Conservation (phyloP, 2,329 filamentous ascomycete species). For the Diaporthe aspalathi region DNA sequence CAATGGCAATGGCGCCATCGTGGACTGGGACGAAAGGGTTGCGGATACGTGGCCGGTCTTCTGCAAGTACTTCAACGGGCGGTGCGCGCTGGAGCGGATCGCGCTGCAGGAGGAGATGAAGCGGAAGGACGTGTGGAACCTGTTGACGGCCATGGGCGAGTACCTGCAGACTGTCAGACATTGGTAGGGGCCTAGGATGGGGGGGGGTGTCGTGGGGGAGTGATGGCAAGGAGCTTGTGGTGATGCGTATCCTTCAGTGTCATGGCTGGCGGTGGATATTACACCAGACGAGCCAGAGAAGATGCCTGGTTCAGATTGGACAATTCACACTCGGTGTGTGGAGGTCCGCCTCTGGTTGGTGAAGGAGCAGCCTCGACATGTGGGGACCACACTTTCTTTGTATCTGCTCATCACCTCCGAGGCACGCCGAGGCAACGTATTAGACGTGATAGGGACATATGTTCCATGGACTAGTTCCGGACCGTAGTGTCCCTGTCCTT, state of each 20-base stretch:
- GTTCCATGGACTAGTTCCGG: too few species aligned
- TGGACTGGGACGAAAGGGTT: constrained; percentile 62
- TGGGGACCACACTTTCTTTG: neutral
- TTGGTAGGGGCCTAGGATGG: constrained; percentile 61
- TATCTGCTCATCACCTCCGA: too few species aligned
- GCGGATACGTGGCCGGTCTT: constrained; percentile 78
- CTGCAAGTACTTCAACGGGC: constrained; percentile 89
- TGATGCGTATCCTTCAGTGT: neutral
- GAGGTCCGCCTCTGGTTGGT: neutral
- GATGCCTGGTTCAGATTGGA: too few species aligned
- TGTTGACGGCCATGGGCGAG: constrained; percentile 74
- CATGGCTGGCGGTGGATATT: neutral
- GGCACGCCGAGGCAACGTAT: neutral
- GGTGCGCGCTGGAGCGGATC: constrained; percentile 86
- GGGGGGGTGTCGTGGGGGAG: too few species aligned
- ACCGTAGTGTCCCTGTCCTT: too few species aligned
- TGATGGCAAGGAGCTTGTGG: neutral
- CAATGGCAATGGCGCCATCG: constrained; percentile 17
- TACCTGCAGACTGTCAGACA: constrained; percentile 75
- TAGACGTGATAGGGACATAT: too few species aligned
- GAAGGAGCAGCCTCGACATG: too few species aligned
- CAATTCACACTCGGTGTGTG: neutral
- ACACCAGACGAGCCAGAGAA: neutral
- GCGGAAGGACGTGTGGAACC: constrained; percentile 80
- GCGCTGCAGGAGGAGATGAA: constrained; percentile 87